A percentile compares a stretch with the other conserved stretches of the same genome.
phyloP scores from a whole-genome alignment of 805 yeast genomes.

The Suhomyces prunicola region DNA sequence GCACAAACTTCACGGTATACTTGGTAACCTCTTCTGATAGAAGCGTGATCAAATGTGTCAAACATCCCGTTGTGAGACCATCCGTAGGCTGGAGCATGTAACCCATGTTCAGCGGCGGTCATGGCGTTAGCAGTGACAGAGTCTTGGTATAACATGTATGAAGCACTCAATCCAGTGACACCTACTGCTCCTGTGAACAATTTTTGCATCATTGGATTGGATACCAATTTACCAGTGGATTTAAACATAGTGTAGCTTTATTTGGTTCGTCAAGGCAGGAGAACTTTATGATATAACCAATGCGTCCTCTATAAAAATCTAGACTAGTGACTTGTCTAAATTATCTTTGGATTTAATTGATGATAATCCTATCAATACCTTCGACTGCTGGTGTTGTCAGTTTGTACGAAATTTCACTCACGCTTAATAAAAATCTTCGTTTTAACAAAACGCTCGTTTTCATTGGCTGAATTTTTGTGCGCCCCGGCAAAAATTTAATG shows the following conservation, averaged over 20 bases:
- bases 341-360: constrained; percentile 2
- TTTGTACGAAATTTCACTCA: constrained; percentile 1
- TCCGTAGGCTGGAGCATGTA: constrained; percentile 88
- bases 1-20: constrained; percentile 99
- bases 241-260: constrained; percentile 5
- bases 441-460: constrained; percentile 5
- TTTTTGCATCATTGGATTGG: constrained; percentile 37
- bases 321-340: not conserved
- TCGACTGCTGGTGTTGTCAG: constrained; percentile 1
- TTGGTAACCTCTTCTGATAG: constrained; percentile 98
- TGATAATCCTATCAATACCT: not conserved
- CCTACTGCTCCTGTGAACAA: constrained; percentile 63
- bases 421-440: constrained; percentile 1
- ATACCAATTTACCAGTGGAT: constrained; percentile 9
- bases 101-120: constrained; percentile 99
- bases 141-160: constrained; percentile 79
- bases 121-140: constrained; percentile 87
- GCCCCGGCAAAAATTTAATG: not conserved
- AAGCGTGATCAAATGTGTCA: constrained; percentile 87
- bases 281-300: not conserved
- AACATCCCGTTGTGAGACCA: constrained; percentile 96
- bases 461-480: constrained; percentile 3
- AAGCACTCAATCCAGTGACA: constrained; percentile 74
- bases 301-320: not conserved
- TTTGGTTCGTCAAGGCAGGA: not conserved